These are phyloP conservation scores for Citrus glauca DNA, from an alignment of 345 rosid genomes.

Conservation along the genomic window DNA sequence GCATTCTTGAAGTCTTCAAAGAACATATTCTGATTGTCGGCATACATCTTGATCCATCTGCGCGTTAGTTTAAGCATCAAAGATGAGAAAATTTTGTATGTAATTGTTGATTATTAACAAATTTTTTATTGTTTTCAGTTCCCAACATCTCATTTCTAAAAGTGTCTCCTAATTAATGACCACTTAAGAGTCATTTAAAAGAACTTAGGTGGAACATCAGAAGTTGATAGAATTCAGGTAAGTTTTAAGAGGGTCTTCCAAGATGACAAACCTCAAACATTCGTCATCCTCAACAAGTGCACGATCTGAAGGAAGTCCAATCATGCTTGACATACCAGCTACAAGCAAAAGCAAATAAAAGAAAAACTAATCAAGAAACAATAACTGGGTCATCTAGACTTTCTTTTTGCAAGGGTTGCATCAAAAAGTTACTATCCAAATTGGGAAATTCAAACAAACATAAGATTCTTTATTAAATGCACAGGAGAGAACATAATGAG, in stretches of 20 bases:
- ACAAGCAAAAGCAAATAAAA: conserved; percentile 16
- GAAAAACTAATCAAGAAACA: background rate
- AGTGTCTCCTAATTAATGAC: background rate
- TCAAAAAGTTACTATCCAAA: background rate
- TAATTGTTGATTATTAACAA: background rate
- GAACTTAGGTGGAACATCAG: background rate
- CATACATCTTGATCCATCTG: conserved; percentile 80
- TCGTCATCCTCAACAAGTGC: conserved; percentile 74
- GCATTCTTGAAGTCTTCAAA: conserved; percentile 77
- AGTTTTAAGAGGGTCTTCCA: background rate
- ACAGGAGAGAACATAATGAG: background rate
- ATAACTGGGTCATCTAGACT: too few species aligned
- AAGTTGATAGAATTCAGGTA: background rate
- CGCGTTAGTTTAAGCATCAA: background rate
- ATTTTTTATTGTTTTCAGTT: background rate
- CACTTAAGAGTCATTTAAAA: background rate
- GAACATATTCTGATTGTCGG: conserved; percentile 59
- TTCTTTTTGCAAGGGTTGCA: background rate
- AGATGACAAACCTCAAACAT: conserved; percentile 64
- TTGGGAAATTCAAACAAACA: background rate
- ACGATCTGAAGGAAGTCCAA: conserved; percentile 92
- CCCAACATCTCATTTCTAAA: background rate
- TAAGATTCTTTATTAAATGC: background rate
- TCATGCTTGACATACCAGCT: conserved; percentile 79
- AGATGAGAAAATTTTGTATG: background rate